Base-by-base conservation (phyloP, 306 rosid genomes). In the Rosa lucieae region DNA sequence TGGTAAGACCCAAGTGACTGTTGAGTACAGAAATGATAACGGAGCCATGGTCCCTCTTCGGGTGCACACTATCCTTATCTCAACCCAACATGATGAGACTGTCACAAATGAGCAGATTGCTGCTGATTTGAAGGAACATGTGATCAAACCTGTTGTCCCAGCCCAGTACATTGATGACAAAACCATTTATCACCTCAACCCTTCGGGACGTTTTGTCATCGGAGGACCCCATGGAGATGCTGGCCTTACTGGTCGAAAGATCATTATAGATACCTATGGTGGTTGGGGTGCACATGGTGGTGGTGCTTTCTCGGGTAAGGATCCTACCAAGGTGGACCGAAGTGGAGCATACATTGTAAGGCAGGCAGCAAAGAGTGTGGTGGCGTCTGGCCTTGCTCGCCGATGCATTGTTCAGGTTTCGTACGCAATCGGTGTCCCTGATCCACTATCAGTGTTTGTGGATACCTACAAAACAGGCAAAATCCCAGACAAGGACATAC, bases 221-320 rank as follows among this genome's bases (percentile, higher is more conserved):
- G 94, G 97, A 14, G 97, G 97, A 48, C 97, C 97, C 4, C 92
- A 92, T 59, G 97, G 97, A 63, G 97, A 92, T 72, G 97, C 97
- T 10, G 97, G 97, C 3, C 97, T 92, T 74, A 92, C 97, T 5
- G 97, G 97, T 52, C 48, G 97, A 84, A 92, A 92, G 89, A 92
- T 92, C 78, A 92, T 89, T 13, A 92, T 92, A 0, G 97, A 92
- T 62, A 92, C 92, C 73, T 92, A 89, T 47, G 97, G 97, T 3
- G 92, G 97, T 26, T 92, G 94, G 94, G 97, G 97, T 79, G 97
- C 97, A 84, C 97, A 92, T 76, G 97, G 94, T 73, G 94, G 97
- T 73, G 94, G 97, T 81, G 94, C 94, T 52, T 91, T 91, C 87
- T 91, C 92, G 1, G 97, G 97, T 46, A 91, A 89, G 88, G 97